phyloP scores from a whole-genome alignment of 2,329 filamentous ascomycete species.

The Aureobasidium sp. region DNA sequence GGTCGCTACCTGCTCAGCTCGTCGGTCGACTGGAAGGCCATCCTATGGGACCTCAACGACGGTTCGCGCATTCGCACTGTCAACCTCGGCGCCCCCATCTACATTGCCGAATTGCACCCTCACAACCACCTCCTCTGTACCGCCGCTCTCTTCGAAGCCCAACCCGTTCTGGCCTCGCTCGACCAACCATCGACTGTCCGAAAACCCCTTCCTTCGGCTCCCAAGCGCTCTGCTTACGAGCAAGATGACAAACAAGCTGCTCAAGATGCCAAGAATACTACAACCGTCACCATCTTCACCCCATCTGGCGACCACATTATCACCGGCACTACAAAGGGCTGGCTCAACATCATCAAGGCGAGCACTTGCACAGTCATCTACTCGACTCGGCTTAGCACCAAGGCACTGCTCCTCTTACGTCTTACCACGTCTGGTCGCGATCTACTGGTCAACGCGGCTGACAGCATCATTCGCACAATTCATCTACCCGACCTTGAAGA shows the following conservation, averaged over 20 bases:
- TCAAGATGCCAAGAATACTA: conserved; percentile 90
- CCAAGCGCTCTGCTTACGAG: conserved; percentile 62
- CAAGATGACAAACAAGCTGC: conserved; percentile 80
- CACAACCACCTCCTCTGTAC: conserved; percentile 80
- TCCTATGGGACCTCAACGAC: conserved; percentile 83
- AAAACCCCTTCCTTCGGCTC: conserved; percentile 69
- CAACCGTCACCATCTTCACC: conserved; percentile 85
- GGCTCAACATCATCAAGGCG: conserved; percentile 88
- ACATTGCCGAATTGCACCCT: conserved; percentile 91
- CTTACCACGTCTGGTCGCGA: conserved; percentile 78
- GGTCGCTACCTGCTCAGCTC: conserved; percentile 86
- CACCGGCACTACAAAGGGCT: conserved; percentile 88
- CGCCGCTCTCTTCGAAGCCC: conserved; percentile 86
- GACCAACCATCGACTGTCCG: conserved; percentile 48
- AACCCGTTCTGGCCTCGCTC: conserved; percentile 74
- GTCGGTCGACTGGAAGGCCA: conserved; percentile 92
- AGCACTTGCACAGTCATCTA: conserved; percentile 74
- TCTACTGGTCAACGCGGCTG: conserved; percentile 83
- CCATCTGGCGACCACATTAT: conserved; percentile 79
- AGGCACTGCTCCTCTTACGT: conserved; percentile 79
- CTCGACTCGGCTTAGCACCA: conserved; percentile 78
- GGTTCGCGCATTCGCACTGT: conserved; percentile 68
- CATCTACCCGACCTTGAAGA: conserved; percentile 65
- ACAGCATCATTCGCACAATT: conserved; percentile 90
- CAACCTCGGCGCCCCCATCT: conserved; percentile 85